Evolutionary conservation across 768 basidiomycete genomes (phyloP).

Genomic region (Podaxis sp.): DNA sequence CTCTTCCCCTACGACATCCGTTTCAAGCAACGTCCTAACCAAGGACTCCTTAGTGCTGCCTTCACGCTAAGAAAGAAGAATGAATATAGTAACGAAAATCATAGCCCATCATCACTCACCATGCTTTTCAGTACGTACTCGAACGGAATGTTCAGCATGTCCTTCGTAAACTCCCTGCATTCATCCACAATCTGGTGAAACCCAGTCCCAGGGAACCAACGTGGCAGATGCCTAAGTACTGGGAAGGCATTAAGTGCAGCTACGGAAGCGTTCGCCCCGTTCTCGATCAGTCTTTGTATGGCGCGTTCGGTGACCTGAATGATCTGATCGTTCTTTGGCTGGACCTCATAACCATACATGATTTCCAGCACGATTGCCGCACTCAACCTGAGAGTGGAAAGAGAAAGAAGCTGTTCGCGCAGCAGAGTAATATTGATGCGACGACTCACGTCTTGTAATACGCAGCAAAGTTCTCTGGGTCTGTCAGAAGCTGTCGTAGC

Average conservation of each 20-base stretch:
- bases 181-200: conserved; percentile 21
- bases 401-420: background rate
- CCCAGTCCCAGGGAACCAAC: conserved; percentile 31
- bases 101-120: conserved; percentile 14
- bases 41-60: conserved; percentile 12
- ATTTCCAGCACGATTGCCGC: conserved; percentile 13
- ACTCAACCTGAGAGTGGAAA: background rate
- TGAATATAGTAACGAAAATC: background rate
- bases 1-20: conserved; percentile 4
- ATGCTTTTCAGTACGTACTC: conserved; percentile 19
- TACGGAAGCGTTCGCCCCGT: conserved; percentile 21
- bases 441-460: conserved; percentile 5
- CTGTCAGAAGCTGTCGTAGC: background rate
- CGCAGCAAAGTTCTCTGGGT: conserved; percentile 5
- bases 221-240: conserved; percentile 24
- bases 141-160: conserved; percentile 22
- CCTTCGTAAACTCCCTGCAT: conserved; percentile 12
- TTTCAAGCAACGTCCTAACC: conserved; percentile 12
- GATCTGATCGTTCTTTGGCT: conserved; percentile 22
- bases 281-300: conserved; percentile 16
- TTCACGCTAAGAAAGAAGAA: conserved; percentile 7
- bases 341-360: conserved; percentile 32
- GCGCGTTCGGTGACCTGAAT: conserved; percentile 21
- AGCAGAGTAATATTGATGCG: background rate
- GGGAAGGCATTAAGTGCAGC: conserved; percentile 25